phyloP scores from a whole-genome alignment of 768 basidiomycete species.

The Trametes punicea region DNA sequence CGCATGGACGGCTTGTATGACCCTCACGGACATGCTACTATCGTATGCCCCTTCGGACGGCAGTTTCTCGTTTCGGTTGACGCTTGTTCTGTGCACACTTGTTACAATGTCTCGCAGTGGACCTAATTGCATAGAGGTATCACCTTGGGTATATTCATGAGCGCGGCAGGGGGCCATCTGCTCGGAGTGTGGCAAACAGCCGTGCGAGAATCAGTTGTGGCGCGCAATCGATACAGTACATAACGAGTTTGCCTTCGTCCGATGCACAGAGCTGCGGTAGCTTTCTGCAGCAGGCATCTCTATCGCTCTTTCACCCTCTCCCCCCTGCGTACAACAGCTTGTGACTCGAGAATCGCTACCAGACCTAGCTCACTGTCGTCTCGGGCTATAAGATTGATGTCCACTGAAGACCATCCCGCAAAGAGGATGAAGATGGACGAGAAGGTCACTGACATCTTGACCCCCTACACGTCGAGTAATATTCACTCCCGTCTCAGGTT shows the following conservation, averaged over 20 bases:
- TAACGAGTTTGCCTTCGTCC: constrained; percentile 5
- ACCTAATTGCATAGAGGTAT: constrained; percentile 1
- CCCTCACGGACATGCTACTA: constrained; percentile 12
- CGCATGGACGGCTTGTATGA: constrained; percentile 19
- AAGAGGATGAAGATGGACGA: constrained; percentile 47
- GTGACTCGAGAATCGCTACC: background rate
- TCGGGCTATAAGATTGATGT: constrained; percentile 18
- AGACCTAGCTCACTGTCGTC: background rate
- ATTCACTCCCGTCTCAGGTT: constrained; percentile 39
- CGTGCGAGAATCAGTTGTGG: constrained; percentile 3
- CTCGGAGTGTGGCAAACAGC: background rate
- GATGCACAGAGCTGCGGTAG: constrained; percentile 4
- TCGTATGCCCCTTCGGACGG: constrained; percentile 8
- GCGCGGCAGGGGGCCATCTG: too few relatives aligned
- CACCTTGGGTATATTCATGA: too few relatives aligned
- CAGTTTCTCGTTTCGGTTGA: background rate
- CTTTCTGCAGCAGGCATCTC: background rate
- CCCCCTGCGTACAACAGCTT: background rate
- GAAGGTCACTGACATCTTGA: constrained; percentile 21
- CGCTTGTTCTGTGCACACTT: background rate
- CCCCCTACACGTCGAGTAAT: background rate
- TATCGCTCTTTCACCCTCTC: background rate
- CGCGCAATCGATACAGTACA: background rate
- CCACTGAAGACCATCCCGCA: constrained; percentile 25
- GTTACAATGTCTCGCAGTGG: background rate